Base-by-base conservation (phyloP, 2,329 filamentous ascomycete species). In the Metarhizium robertsii region DNA sequence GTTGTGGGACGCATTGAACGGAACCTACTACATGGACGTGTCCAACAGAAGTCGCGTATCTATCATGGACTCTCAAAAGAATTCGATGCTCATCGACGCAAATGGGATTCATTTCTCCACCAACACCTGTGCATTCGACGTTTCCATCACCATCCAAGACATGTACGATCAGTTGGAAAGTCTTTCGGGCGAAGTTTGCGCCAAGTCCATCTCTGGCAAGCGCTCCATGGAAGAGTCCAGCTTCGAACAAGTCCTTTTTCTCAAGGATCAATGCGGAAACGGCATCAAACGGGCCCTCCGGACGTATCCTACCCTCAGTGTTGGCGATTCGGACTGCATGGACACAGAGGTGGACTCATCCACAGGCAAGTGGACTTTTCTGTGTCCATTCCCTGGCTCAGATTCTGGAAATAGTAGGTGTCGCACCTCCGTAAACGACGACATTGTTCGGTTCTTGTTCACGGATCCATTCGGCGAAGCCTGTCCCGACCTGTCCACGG, bases 51-150 rank as follows among this genome's bases (percentile, higher is more conserved):
- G 65, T 0, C 63, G 57, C 2, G 59, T 73, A 18, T 65, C 68
- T 0, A 61, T 73, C n/a, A 59, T 65, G 25, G 66, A 72, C 55
- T 53, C 59, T 1, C 55, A 61, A 2, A 66, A 68, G 4, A 67
- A 70, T 14, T 56, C 66, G 5, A 65, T 73, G 57, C 58, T 67
- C 5, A 54, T 73, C 7, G 67, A 73, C 45, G 58, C 54, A 1
- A 43, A 61, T 0, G 71, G 71, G 0, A 60, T 73, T 30, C 66
- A 71, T 50, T 71, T 73, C 56, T 65, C 68, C 2, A 67, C 69
- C 0, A 59, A 61, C 0, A 64, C 61, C 45, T 73, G 71, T 55
- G 62, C 62, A 7, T 67, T 67, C 20, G 63, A 63, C 36, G 62
- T 72, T 3, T 68, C 68, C 25, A 64, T 73, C 52, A 57, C 60